Percentiles rank a stretch among this genome's conserved stretches.
Conservation (phyloP, 768 basidiomycete genomes). For the Boletus speciosus region DNA sequence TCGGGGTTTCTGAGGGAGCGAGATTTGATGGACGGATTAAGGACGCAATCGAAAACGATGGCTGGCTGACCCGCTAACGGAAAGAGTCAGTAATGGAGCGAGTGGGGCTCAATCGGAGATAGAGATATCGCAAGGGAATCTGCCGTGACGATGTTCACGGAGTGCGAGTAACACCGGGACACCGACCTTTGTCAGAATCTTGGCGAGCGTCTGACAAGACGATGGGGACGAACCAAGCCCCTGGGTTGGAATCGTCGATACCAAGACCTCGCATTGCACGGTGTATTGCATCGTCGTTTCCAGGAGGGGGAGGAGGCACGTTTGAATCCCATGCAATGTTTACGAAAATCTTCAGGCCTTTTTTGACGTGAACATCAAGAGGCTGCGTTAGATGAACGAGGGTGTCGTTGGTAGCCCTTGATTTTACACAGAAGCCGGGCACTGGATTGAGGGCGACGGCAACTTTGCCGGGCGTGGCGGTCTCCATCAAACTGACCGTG, state of each 20-base stretch:
- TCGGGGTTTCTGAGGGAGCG: slow-evolving; percentile 56
- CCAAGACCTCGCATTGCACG: slow-evolving; percentile 53
- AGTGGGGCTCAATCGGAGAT: slow-evolving; percentile 10
- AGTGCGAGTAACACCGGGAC: slow-evolving; percentile 27
- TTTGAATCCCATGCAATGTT: slow-evolving; percentile 70
- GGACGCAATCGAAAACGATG: slow-evolving; percentile 72
- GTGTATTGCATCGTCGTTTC: slow-evolving; percentile 54
- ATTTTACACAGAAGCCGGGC: slow-evolving; percentile 72
- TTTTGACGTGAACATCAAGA: slow-evolving; percentile 31
- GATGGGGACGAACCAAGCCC: slow-evolving; percentile 65
- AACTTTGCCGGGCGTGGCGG: slow-evolving; percentile 12
- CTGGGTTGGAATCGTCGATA: slow-evolving; percentile 35
- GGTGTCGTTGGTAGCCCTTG: slow-evolving; percentile 42
- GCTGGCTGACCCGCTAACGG: slow-evolving; percentile 61
- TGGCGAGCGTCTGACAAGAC: slow-evolving; percentile 60
- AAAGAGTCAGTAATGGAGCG: slow-evolving; percentile 1
- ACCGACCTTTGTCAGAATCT: slow-evolving; percentile 69
- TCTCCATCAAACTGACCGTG: slow-evolving; percentile 17
- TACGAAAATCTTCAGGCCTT: slow-evolving; percentile 63
- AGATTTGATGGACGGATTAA: slow-evolving; percentile 55
- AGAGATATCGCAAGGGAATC: slow-evolving; percentile 4
- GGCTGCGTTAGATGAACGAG: slow-evolving; percentile 18
- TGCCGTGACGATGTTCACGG: slow-evolving; percentile 5
- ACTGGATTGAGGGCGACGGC: slow-evolving; percentile 48
- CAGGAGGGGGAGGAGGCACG: slow-evolving; percentile 67